Evolutionary conservation across 2,329 filamentous ascomycete species (phyloP).

Genomic region (Trichoderma atrobrunneum): DNA sequence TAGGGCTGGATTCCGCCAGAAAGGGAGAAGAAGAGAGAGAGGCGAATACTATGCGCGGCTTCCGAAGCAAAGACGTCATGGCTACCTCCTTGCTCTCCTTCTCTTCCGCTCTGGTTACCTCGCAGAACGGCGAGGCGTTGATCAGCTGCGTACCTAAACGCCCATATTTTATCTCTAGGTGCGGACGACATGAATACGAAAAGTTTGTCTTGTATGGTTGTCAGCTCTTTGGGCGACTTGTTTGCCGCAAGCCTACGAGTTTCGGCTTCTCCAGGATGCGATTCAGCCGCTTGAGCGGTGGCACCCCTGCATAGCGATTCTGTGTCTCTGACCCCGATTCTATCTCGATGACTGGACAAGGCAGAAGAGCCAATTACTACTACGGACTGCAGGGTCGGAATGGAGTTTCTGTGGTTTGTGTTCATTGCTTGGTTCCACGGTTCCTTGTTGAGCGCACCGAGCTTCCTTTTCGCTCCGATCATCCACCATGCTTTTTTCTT

Average conservation of each 20-base stretch:
- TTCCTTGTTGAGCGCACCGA: not conserved
- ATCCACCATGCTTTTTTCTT: not conserved
- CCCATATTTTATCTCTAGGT: not conserved
- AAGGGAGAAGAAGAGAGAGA: not conserved
- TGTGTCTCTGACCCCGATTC: not conserved
- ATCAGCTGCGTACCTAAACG: not conserved
- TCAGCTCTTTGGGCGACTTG: not conserved
- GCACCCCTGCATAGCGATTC: not conserved
- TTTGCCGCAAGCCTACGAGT: constrained; percentile 1
- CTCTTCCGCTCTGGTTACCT: not conserved
- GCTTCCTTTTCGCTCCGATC: not conserved
- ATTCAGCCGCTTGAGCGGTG: constrained; percentile 1
- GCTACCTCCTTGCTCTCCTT: not conserved
- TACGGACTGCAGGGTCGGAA: not conserved
- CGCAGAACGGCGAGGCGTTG: not conserved
- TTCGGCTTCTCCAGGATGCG: constrained; percentile 4
- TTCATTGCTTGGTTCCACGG: not conserved
- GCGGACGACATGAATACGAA: constrained; percentile 6
- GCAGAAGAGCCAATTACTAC: not conserved
- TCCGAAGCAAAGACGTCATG: not conserved
- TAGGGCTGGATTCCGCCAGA: not conserved
- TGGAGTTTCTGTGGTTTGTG: not conserved
- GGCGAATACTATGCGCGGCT: not conserved
- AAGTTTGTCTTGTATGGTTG: not conserved
- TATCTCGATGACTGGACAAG: not conserved